phyloP scores from a whole-genome alignment of 495 filamentous ascomycete species.

The Penicillium angulare region DNA sequence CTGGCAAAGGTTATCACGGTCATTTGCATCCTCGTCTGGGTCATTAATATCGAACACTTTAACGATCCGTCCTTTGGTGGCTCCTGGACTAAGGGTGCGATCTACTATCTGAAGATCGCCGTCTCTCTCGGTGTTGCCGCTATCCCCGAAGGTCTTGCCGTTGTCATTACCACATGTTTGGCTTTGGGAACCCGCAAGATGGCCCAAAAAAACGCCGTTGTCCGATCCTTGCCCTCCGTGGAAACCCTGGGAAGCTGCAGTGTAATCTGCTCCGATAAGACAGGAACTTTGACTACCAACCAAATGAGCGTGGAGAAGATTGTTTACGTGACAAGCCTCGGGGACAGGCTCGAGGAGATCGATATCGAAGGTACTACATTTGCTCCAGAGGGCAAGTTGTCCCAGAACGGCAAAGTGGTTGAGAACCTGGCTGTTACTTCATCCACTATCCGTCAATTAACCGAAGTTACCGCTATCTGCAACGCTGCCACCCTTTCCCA shows the following conservation, averaged over 20 bases:
- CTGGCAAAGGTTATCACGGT: constrained; percentile 97
- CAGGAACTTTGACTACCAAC: constrained; percentile 96
- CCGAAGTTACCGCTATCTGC: constrained; percentile 85
- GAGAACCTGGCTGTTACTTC: constrained; percentile 72
- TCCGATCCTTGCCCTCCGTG: constrained; percentile 91
- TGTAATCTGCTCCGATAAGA: constrained; percentile 99
- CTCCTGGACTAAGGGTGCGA: constrained; percentile 90
- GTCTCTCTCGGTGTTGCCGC: constrained; percentile 98
- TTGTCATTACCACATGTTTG: constrained; percentile 96
- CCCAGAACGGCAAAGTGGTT: constrained; percentile 62
- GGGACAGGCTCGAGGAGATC: constrained; percentile 78
- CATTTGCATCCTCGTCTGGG: constrained; percentile 94
- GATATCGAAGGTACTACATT: constrained; percentile 94
- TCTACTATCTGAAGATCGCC: constrained; percentile 99
- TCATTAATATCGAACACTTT: constrained; percentile 98
- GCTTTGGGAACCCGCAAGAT: constrained; percentile 96
- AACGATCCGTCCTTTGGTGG: constrained; percentile 88
- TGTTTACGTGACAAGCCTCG: constrained; percentile 72
- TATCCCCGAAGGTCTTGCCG: constrained; percentile 94
- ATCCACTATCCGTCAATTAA: constrained; percentile 73
- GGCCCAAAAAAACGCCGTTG: constrained; percentile 97
- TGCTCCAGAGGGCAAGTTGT: constrained; percentile 75
- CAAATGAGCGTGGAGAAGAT: constrained; percentile 98
- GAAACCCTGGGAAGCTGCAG: constrained; percentile 99
- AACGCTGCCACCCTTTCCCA: constrained; percentile 85